These are phyloP conservation scores for Epichloe hybrida DNA, from an alignment of 2,329 filamentous ascomycete species.

Conservation along the genomic window DNA sequence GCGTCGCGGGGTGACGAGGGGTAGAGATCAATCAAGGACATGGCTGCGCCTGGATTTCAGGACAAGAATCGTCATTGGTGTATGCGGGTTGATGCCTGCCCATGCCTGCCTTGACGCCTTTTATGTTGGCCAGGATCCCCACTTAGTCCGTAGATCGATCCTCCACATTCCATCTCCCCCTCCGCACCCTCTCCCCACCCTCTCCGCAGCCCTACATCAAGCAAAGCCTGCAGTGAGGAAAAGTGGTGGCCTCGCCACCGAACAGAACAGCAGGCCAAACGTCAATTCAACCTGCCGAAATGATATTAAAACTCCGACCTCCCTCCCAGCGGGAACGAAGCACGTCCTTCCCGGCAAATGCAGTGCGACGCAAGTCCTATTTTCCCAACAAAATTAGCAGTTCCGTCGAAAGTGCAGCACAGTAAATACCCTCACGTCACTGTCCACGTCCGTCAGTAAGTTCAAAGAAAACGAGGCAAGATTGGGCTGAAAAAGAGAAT, in stretches of 20 bases:
- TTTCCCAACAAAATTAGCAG: too few relatives aligned
- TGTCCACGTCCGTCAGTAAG: slow-evolving; percentile 19
- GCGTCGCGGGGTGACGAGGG: slow-evolving; percentile 12
- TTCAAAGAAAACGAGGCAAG: not conserved
- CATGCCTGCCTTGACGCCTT: too few relatives aligned
- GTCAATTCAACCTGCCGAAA: too few relatives aligned
- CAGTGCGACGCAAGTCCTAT: not conserved
- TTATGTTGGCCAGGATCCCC: not conserved
- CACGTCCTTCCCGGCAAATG: not conserved
- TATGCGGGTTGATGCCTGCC: too few relatives aligned
- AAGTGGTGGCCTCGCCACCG: slow-evolving; percentile 17
- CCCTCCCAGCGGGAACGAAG: not conserved
- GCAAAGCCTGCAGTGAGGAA: slow-evolving; percentile 40
- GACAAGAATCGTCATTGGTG: too few relatives aligned
- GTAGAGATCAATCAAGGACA: slow-evolving; percentile 12
- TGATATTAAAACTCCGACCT: not conserved
- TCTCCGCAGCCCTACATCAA: slow-evolving; percentile 36
- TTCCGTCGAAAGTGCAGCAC: not conserved
- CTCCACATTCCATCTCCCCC: not conserved
- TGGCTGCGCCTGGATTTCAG: not conserved
- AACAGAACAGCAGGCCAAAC: not conserved
- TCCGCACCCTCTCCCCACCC: too few relatives aligned
- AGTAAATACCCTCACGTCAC: slow-evolving; percentile 12
- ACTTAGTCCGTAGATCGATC: too few relatives aligned
- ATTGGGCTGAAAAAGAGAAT: not conserved